Evolutionary conservation across 2,329 filamentous ascomycete genomes (phyloP).

Genomic region (Cryphonectria japonica): DNA sequence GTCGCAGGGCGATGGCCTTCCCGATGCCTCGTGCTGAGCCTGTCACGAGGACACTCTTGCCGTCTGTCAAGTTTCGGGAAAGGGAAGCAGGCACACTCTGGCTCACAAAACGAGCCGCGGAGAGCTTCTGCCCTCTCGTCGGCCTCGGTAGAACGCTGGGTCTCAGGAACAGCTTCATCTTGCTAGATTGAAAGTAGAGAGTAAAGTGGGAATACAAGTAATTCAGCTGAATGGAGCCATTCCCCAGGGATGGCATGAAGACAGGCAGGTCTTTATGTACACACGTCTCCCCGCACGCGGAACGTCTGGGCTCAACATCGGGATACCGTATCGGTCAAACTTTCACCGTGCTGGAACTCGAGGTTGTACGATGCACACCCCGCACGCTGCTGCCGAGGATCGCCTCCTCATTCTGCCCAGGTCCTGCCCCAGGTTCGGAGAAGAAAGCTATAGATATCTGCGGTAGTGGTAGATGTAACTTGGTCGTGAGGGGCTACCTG

Average conservation of each 20-base stretch:
- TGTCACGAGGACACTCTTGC: constrained; percentile 32
- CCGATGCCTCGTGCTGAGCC: constrained; percentile 51
- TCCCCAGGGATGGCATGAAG: neutral
- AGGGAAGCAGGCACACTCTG: neutral
- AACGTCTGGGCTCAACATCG: neutral
- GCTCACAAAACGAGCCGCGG: constrained; percentile 3
- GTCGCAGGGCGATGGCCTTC: constrained; percentile 64
- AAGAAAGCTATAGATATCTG: neutral
- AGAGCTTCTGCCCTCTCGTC: neutral
- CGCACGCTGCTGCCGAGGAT: constrained; percentile 2
- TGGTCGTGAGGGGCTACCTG: too few relatives aligned
- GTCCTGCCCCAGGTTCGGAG: too few relatives aligned
- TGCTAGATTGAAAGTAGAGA: neutral
- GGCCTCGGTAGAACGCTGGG: neutral
- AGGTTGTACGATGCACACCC: neutral
- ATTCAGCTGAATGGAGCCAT: neutral
- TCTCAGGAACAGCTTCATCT: constrained; percentile 10
- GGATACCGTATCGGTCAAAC: neutral
- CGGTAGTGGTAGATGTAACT: too few relatives aligned
- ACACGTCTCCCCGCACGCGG: constrained; percentile 1
- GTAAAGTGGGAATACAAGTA: neutral
- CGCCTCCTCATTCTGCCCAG: neutral
- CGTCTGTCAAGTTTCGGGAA: constrained; percentile 16
- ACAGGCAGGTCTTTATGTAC: neutral
- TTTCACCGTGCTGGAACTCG: neutral